Conservation (phyloP, 495 filamentous ascomycete species). For the Astrothelium macrocarpum region DNA sequence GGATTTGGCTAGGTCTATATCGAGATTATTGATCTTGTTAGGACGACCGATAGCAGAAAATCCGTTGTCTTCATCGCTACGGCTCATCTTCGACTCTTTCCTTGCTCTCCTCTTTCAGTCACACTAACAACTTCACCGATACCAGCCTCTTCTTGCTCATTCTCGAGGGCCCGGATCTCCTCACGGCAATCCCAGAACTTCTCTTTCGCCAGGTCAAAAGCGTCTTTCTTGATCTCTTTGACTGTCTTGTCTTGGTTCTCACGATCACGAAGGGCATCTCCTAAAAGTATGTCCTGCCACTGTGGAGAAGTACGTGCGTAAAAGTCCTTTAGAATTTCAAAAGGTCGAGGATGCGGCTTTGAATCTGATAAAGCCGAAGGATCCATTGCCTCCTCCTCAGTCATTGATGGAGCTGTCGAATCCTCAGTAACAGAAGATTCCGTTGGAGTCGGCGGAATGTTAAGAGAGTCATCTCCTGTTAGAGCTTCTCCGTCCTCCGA, state of each 20-base stretch:
- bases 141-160: conserved; percentile 91
- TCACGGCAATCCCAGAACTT: conserved; percentile 99
- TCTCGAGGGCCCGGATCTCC: conserved; percentile 84
- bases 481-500: conserved; percentile 64
- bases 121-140: conserved; percentile 92
- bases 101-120: conserved; percentile 42
- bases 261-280: conserved; percentile 50
- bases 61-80: neutral
- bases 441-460: conserved; percentile 22
- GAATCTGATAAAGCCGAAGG: conserved; percentile 44
- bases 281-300: conserved; percentile 81
- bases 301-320: conserved; percentile 76
- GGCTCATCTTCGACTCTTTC: conserved; percentile 1
- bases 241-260: conserved; percentile 51
- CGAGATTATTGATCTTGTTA: neutral
- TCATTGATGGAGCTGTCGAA: conserved; percentile 37
- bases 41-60: neutral
- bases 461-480: conserved; percentile 40
- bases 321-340: conserved; percentile 87
- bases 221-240: conserved; percentile 84
- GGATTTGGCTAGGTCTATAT: neutral
- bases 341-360: conserved; percentile 65
- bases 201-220: conserved; percentile 81
- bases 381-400: conserved; percentile 29
- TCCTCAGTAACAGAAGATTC: conserved; percentile 26